Base-by-base conservation (phyloP, 768 basidiomycete genomes). In the Hypsizygus marmoreus region DNA sequence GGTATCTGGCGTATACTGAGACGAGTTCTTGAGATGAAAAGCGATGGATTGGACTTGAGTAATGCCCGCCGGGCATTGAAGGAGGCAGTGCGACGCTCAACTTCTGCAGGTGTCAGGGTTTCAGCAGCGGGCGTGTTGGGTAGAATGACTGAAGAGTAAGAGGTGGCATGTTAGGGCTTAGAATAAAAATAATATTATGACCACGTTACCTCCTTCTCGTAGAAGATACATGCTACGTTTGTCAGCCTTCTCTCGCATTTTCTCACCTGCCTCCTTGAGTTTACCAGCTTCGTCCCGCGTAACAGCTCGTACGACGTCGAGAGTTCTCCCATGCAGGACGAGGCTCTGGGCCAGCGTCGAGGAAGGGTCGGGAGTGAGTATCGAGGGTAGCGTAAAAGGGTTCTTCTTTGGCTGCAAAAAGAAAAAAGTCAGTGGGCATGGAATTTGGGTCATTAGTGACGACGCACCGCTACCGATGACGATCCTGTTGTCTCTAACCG, bases 161-260 rank as follows among this genome's bases (percentile, higher is more conserved):
- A 39, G 12, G 13, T 31, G n/a, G n/a, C 54, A 16, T 47, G 35
- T 49, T 5, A 53, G 30, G 23, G 16, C 29, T 29, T 19, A 6
- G 3, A 14, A 20, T 7, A 14, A 8, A 19, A 13, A 32, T 11
- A 50, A 39, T 41, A 37, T 14, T 4, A 45, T 22, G 29, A 40
- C 26, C 6, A 22, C 69, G 83, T 55, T 59, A 91, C 95, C 91
- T 74, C 97, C 97, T 80, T 99, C 97, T 10, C 91, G 82, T 55
- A 99, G 77, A 48, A 99, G 81, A 63, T 99, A 97, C 61, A 97
- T 82, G 61, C 97, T 97, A 17, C 95, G 80, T 63, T 95, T 95
- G 67, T 99, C 97, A 1, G 86, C 85, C 65, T 95, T 95, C 65
- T 92, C 84, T 37, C 92, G 77, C 49, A 79, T 75, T 59, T 82